Conservation (phyloP, 2,329 filamentous ascomycete species). For the Clonostachys sp. region DNA sequence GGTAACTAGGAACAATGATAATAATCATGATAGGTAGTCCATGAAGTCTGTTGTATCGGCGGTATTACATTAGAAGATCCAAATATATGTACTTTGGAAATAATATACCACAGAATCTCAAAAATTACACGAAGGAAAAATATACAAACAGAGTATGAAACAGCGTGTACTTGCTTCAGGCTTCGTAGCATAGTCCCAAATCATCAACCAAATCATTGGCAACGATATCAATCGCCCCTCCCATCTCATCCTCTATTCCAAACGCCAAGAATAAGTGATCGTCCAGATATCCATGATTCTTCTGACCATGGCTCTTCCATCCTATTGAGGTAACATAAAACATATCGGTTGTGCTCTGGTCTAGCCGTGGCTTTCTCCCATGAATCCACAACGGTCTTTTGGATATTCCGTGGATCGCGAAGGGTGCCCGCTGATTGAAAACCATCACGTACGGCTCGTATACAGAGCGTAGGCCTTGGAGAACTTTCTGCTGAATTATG, state of each 20-base stretch:
- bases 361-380: slow-evolving; percentile 30
- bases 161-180: too few species aligned
- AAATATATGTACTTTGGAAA: too few species aligned
- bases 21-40: too few species aligned
- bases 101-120: too few species aligned
- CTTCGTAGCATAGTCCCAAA: slow-evolving; percentile 12
- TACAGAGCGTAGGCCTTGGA: slow-evolving; percentile 38
- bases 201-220: slow-evolving; percentile 42
- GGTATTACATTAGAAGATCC: too few species aligned
- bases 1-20: too few species aligned
- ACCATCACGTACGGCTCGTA: slow-evolving; percentile 54
- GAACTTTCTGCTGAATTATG: slow-evolving; percentile 51
- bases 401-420: slow-evolving; percentile 43
- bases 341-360: slow-evolving; percentile 40
- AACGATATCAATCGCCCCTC: slow-evolving; percentile 44
- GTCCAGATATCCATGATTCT: slow-evolving; percentile 52
- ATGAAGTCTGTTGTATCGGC: too few species aligned
- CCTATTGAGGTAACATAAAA: slow-evolving; percentile 53
- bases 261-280: slow-evolving; percentile 51
- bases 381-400: slow-evolving; percentile 49
- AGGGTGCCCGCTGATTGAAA: slow-evolving; percentile 41
- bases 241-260: slow-evolving; percentile 46
- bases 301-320: slow-evolving; percentile 42
- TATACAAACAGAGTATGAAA: too few species aligned
- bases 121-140: too few species aligned